A percentile compares a stretch with the other conserved stretches of the same genome.
Conservation (phyloP, 148 eudicot species). For the Rhododendron ovatum region DNA sequence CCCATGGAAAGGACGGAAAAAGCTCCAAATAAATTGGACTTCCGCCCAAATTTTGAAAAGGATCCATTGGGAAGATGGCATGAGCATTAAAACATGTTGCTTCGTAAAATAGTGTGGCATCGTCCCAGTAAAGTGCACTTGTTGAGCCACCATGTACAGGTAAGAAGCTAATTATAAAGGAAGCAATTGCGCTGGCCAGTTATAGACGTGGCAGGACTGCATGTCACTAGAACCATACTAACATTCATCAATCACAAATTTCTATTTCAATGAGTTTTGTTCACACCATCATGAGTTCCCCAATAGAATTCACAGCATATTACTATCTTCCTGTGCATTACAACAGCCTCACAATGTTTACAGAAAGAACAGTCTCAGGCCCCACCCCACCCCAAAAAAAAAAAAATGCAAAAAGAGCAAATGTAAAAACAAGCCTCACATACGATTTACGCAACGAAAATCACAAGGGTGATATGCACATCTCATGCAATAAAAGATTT, state of each 20-base stretch:
- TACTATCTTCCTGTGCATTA: not conserved
- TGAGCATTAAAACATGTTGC: not conserved
- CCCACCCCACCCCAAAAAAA: not conserved
- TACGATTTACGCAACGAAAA: slow-evolving; percentile 16
- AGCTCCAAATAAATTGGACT: not conserved
- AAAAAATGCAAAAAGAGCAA: not conserved
- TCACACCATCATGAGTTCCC: not conserved
- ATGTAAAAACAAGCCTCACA: slow-evolving; percentile 6
- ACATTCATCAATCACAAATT: not conserved
- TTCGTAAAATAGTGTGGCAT: not conserved
- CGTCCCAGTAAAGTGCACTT: not conserved
- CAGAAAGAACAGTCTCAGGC: not conserved
- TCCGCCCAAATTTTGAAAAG: not conserved
- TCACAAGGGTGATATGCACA: slow-evolving; percentile 25
- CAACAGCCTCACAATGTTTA: slow-evolving; percentile 3
- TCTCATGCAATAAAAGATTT: slow-evolving; percentile 17
- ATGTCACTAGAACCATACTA: not conserved
- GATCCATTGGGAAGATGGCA: not conserved
- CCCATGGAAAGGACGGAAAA: not conserved
- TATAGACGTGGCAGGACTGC: not conserved
- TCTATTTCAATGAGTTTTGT: not conserved
- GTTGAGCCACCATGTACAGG: not conserved
- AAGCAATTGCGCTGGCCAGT: not conserved
- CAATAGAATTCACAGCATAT: slow-evolving; percentile 1
- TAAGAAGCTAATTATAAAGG: not conserved